Base-by-base conservation (phyloP, 129 eudicot genomes). In the Lonicera japonica region DNA sequence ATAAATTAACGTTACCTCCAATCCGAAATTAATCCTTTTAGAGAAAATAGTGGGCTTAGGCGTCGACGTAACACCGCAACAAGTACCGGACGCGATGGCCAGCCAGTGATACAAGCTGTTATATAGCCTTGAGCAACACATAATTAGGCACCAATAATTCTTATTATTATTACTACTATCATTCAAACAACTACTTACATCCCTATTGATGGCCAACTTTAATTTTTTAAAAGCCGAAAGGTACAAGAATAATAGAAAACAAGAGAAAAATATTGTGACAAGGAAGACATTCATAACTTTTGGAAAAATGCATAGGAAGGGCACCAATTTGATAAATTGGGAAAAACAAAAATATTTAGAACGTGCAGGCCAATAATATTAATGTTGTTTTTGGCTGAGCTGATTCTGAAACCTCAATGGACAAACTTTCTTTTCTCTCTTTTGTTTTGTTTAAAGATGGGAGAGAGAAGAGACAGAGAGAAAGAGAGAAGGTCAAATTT, bases 361-460 rank as follows among this genome's bases (percentile, higher is more conserved):
- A 39, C 73, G 73, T 73, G 79, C 69, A 36, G 45, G 22, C 45
- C 80, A 74, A 41, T n/a, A n/a, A n/a, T 20, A 38, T 6, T 29
- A 29, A 29, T 29, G 36, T 29, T 29, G 36, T 29, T 64, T 22
- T 16, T 54, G 72, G 56, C 23, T 70, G 23, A 25, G 54, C 23
- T 50, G 21, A 46, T 43, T 10, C 43, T 47, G 7, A 54, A 50
- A 66, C 52, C 58, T 34, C 25, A 51, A 40, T 45, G 74, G 77
- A 70, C 73, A 65, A 20, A 23, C 24, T 40, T 48, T 59, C 73
- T 65, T 66, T 73, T 61, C 84, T 22, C 77, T 61, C 60, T 51
- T 14, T 60, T 65, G 56, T 40, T 64, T 10, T 43, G 3, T 4
- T 43, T 56, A n/a, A 41, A 63, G 78, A 73, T 47, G 72, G 64